Evolutionary conservation across 2,329 filamentous ascomycete genomes (phyloP), one percentile per base, ranked within the genome.

Genomic region (Colletotrichum agaves): DNA sequence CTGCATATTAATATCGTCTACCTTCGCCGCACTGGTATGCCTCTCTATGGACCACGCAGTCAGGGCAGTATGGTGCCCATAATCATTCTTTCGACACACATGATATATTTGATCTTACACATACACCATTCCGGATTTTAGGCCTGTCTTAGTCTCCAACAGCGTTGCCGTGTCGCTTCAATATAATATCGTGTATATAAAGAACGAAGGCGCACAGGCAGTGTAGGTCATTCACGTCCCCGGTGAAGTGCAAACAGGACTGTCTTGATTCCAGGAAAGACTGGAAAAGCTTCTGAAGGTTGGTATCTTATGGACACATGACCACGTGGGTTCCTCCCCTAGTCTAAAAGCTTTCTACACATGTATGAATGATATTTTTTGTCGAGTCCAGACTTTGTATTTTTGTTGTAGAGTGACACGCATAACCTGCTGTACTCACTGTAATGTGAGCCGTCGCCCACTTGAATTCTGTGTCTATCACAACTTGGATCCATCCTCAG

Each of bases 71-170:
- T n/a, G 55, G 55, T 59, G 46, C 6, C 43, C 33, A 49, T 63
- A 63, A 53, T 60, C 65, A 46, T n/a, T 62, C 47, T 31, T 68
- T 68, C 65, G 35, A 68, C 61, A 61, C 64, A 68, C 65, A 68
- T 68, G 65, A 65, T 60, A 65, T 49, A 59, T 63, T 37, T 60
- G 39, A 31, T 53, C 61, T 49, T 55, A 56, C 65, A 68, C 53
- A 64, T 64, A 67, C 57, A 55, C 41, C 47, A 27, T 21, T 39
- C 44, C 7, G 37, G 47, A 27, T 11, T 27, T 13, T 15, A 2
- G 47, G 43, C 6, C 47, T 23, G 17, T 11, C 55, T 47, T 41
- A 49, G 41, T 46, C n/a, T 27, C 15, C 23, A 19, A 17, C 6
- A 41, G 31, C 52, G 53, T 19, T 21, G 46, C n/a, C 35, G 43